Evolutionary conservation across 176 grass and related monocot genomes (phyloP), one percentile per base, ranked within the genome.

Genomic region (Thalia dealbata): DNA sequence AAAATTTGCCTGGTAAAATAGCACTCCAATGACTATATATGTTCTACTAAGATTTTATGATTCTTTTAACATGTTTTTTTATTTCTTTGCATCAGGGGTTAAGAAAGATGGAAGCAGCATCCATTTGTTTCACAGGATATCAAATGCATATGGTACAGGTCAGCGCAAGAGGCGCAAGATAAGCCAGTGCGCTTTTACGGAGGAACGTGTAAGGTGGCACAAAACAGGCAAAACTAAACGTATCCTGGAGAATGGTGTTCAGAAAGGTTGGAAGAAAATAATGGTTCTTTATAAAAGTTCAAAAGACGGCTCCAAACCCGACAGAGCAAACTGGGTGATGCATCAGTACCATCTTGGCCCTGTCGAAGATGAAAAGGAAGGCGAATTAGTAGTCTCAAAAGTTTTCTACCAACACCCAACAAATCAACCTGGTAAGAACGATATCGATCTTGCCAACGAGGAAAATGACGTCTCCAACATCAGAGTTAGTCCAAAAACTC

Each of bases 251-350:
- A 86, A 84, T 35, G 85, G 87, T 46, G 79, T 86, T 70, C 78
- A 32, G 1, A 90, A 88, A 80, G 93, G 95, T 64, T 97, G 90
- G 90, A 97, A 86, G 81, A 92, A 97, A 73, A 92, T 97, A 76
- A 75, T 97, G 87, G 95, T 97, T 79, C 75, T 97, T 66, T 88
- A 92, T 73, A 92, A 80, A 81, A 73, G 69, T 70, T 51, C 23
- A 11, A 78, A 88, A 84, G 78, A 45, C 70, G 74, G 87, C 23
- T 32, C 21, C 80, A 92, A 75, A 58, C 76, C 92, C 67, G 89
- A 82, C 58, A 96, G 77, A 77, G 78, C 79, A 73, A 79, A 84
- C 61, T 97, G 87, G 90, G 83, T 83, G 62, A 93, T 97, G 87
- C 95, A 93, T 86, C 85, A 97, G 68, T 97, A 93, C 73, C 90